phyloP scores from a whole-genome alignment of 495 filamentous ascomycete genomes.

The Rhizodiscina lignyota region DNA sequence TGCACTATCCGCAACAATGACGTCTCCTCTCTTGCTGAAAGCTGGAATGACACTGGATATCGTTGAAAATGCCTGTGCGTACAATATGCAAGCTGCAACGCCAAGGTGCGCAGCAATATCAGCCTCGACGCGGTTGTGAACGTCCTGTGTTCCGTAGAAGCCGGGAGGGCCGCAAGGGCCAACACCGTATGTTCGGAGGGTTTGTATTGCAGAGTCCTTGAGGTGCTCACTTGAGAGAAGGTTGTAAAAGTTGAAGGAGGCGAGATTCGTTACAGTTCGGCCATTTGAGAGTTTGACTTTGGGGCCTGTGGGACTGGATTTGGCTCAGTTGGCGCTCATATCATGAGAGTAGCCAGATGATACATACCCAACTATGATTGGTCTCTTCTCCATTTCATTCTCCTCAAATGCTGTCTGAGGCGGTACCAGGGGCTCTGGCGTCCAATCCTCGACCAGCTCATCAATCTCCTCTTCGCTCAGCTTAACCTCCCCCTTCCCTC shows the following conservation, averaged over 20 bases:
- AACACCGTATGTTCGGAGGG: constrained; percentile 86
- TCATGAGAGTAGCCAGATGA: not conserved
- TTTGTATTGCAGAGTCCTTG: constrained; percentile 87
- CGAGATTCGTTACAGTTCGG: constrained; percentile 78
- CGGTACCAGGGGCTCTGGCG: constrained; percentile 77
- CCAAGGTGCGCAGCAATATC: constrained; percentile 85
- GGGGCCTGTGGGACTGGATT: constrained; percentile 66
- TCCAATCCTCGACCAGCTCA: constrained; percentile 94
- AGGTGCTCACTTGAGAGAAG: constrained; percentile 80
- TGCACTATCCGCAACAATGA: constrained; percentile 93
- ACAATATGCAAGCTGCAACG: constrained; percentile 74
- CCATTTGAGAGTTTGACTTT: constrained; percentile 78
- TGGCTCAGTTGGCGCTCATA: constrained; percentile 1
- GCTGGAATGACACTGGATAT: constrained; percentile 88
- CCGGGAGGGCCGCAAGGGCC: constrained; percentile 91
- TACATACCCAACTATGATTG: constrained; percentile 71
- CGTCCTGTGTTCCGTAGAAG: constrained; percentile 97
- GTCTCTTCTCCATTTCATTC: constrained; percentile 65
- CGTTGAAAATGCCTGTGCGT: constrained; percentile 88
- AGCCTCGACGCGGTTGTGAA: constrained; percentile 91
- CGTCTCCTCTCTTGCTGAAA: constrained; percentile 92
- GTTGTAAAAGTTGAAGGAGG: constrained; percentile 93
- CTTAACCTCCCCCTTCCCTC: constrained; percentile 26
- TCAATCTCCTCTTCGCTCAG: constrained; percentile 94
- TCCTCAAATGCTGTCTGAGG: constrained; percentile 55